A percentile compares a stretch with the other conserved stretches of the same genome.
Conservation (phyloP, 495 filamentous ascomycete species). For the Jackrogersella minutella region DNA sequence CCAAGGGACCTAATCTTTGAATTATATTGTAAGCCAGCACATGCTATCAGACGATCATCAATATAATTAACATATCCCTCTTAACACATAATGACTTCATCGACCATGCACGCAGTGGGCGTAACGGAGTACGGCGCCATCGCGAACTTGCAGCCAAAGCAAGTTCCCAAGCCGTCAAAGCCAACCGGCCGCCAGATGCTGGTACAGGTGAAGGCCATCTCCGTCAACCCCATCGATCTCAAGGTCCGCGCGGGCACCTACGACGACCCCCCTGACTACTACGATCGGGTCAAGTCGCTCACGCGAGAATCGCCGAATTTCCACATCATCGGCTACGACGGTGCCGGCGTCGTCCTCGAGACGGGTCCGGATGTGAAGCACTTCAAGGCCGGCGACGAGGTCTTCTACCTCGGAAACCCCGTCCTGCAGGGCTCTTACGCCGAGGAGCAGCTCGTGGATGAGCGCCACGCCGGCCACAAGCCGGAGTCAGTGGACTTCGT, state of each 20-base stretch:
- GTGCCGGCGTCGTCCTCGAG: slow-evolving; percentile 53
- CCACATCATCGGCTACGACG: slow-evolving; percentile 52
- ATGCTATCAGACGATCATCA: not conserved
- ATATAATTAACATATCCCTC: slow-evolving; percentile 8
- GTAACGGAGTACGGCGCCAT: slow-evolving; percentile 30
- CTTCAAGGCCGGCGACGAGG: slow-evolving; percentile 32
- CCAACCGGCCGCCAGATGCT: slow-evolving; percentile 34
- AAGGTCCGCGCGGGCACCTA: slow-evolving; percentile 34
- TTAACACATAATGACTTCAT: slow-evolving; percentile 20
- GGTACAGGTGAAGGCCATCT: slow-evolving; percentile 35
- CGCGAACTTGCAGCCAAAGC: slow-evolving; percentile 22
- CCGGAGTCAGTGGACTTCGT: slow-evolving; percentile 29
- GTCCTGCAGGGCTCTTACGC: slow-evolving; percentile 25
- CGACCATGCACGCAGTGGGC: slow-evolving; percentile 33
- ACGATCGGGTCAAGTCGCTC: slow-evolving; percentile 31
- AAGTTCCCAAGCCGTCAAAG: slow-evolving; percentile 29
- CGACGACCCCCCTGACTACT: slow-evolving; percentile 35
- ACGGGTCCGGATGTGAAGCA: slow-evolving; percentile 49
- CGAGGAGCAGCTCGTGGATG: slow-evolving; percentile 31
- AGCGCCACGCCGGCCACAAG: slow-evolving; percentile 36
- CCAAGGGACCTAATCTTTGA: not conserved
- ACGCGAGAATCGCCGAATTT: slow-evolving; percentile 30
- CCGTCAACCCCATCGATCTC: slow-evolving; percentile 34
- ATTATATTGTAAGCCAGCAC: not conserved
- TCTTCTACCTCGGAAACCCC: slow-evolving; percentile 32